Conservation (phyloP, 2,329 filamentous ascomycete species). For the Calonectria leucothoes region DNA sequence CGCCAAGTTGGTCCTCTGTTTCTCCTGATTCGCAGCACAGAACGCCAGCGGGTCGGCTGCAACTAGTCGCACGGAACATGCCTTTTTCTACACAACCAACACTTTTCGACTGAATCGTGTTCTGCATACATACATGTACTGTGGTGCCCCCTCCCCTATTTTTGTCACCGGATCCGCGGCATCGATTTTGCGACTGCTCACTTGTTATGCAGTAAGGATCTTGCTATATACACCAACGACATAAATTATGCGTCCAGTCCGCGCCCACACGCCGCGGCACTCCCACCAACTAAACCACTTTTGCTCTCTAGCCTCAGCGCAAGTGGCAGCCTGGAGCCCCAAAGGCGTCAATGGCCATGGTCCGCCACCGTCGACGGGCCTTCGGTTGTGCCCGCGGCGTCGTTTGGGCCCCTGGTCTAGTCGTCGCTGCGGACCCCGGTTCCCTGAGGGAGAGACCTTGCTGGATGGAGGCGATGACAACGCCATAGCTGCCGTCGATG, state of each 20-base stretch:
- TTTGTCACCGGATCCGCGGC: background rate
- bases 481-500: background rate
- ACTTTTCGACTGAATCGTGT: background rate
- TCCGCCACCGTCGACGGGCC: conserved; percentile 13
- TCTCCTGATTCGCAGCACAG: background rate
- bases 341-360: background rate
- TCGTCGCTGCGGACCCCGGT: conserved; percentile 6
- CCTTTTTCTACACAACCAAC: background rate
- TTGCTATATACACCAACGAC: background rate
- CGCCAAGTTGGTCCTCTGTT: background rate
- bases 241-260: background rate
- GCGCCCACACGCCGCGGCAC: background rate
- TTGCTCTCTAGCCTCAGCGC: conserved; percentile 14
- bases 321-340: conserved; percentile 12
- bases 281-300: background rate
- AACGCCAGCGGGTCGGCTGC: background rate
- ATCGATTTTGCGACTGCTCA: background rate
- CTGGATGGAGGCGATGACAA: background rate
- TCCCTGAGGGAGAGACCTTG: background rate
- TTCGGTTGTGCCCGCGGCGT: conserved; percentile 22
- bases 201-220: background rate
- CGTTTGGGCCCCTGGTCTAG: conserved; percentile 23
- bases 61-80: background rate
- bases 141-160: too few relatives aligned
- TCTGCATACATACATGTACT: background rate